Conservation (phyloP, 75 land plant species). For the Pinus tabuliformis region DNA sequence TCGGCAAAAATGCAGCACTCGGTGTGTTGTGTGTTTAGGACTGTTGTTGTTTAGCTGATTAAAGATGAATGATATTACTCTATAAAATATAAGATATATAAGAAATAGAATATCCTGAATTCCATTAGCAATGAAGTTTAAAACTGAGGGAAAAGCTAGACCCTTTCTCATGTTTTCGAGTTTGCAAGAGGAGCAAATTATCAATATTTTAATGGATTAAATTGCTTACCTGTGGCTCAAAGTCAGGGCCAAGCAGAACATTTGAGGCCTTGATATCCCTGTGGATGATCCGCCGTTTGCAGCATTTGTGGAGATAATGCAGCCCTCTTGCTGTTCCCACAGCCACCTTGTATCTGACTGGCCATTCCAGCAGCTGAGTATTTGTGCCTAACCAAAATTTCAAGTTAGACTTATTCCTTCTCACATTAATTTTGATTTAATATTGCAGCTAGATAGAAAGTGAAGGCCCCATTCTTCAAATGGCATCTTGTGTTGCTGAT, state of each 20-base stretch:
- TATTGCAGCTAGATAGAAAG: not conserved
- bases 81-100: not conserved
- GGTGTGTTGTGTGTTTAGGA: not conserved
- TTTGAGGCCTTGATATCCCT: conserved; percentile 96
- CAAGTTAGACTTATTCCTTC: not conserved
- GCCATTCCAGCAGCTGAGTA: conserved; percentile 61
- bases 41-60: not conserved
- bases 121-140: not conserved
- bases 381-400: conserved; percentile 5
- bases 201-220: not conserved
- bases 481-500: too few species aligned
- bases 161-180: not conserved
- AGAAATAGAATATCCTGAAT: not conserved
- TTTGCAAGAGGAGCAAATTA: not conserved
- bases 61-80: not conserved
- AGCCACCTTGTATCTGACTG: conserved; percentile 72
- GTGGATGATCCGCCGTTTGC: conserved; percentile 93
- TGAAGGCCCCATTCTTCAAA: not conserved
- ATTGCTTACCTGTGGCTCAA: conserved; percentile 78
- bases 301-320: conserved; percentile 81
- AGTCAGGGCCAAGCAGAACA: conserved; percentile 70
- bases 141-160: not conserved
- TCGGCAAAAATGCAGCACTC: not conserved
- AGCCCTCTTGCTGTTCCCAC: conserved; percentile 88
- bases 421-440: not conserved